Conservation (phyloP, 148 eudicot genomes). For the Cornus kousa region DNA sequence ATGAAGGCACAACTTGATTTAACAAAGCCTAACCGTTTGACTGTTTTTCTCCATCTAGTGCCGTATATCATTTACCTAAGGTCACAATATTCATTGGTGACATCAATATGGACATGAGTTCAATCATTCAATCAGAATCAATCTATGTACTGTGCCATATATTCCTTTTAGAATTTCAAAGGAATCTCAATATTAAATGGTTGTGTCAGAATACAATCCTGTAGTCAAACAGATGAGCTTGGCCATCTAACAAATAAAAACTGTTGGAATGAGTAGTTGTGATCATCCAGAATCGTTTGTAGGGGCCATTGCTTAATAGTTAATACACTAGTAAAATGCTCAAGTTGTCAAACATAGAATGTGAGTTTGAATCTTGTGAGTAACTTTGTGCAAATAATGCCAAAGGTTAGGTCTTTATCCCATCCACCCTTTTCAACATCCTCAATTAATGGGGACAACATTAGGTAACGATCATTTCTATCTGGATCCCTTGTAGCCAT, state of each 20-base stretch:
- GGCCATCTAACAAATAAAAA: neutral
- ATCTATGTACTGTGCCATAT: neutral
- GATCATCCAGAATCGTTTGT: neutral
- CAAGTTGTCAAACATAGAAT: no score
- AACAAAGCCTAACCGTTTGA: neutral
- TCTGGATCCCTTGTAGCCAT: neutral
- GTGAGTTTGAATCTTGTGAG: no score
- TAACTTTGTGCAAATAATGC: no score
- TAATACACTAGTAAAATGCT: no score
- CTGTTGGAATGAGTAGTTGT: no score
- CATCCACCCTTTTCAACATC: no score
- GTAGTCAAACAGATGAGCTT: neutral
- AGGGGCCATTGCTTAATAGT: no score
- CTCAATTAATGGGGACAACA: no score
- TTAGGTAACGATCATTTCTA: no score
- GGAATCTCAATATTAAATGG: neutral
- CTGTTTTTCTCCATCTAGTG: neutral
- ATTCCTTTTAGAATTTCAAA: neutral
- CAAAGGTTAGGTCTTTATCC: no score
- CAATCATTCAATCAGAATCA: neutral
- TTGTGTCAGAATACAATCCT: neutral
- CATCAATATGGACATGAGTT: neutral
- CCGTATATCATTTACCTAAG: neutral
- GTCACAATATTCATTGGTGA: neutral
- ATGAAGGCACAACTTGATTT: neutral